Evolutionary conservation across 352 stramenopile species (phyloP).

Genomic region (Aphanomyces stellatus): DNA sequence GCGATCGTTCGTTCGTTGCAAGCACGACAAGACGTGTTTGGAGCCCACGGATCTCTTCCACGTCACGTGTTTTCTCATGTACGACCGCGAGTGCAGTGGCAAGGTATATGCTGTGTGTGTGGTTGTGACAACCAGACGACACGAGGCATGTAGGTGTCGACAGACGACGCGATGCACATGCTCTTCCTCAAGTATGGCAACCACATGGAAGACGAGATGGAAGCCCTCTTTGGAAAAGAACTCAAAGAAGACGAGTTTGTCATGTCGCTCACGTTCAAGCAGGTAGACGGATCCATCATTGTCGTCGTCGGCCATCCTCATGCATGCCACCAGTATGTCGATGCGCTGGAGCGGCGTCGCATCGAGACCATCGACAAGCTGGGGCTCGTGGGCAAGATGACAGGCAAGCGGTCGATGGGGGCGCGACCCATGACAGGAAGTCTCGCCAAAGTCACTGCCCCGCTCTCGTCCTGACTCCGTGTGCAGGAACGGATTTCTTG

Average conservation of each 20-base stretch:
- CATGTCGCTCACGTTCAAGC: constrained; percentile 36
- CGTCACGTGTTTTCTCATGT: constrained; percentile 80
- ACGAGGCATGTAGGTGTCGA: constrained; percentile 27
- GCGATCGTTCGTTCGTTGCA: constrained; percentile 53
- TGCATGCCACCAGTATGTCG: background rate
- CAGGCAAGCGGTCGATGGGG: too few species aligned
- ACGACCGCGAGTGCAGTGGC: constrained; percentile 59
- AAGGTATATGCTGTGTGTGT: constrained; percentile 27
- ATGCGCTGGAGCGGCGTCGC: background rate
- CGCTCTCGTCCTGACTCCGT: background rate
- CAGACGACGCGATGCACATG: constrained; percentile 74
- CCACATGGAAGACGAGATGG: constrained; percentile 74
- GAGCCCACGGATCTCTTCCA: constrained; percentile 72
- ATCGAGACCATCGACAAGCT: constrained; percentile 3
- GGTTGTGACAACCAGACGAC: background rate
- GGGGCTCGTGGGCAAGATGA: background rate
- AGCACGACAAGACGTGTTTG: constrained; percentile 50
- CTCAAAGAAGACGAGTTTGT: constrained; percentile 52
- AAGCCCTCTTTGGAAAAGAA: constrained; percentile 55
- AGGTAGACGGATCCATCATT: too few species aligned
- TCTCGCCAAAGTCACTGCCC: background rate
- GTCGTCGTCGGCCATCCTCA: too few species aligned
- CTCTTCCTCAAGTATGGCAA: constrained; percentile 55
- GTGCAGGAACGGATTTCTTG: too few species aligned
- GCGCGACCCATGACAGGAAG: background rate